A percentile compares a stretch with the other conserved stretches of the same genome.
Conservation (phyloP, 257 asterid genomes). For the Solanum pinnatisectum region DNA sequence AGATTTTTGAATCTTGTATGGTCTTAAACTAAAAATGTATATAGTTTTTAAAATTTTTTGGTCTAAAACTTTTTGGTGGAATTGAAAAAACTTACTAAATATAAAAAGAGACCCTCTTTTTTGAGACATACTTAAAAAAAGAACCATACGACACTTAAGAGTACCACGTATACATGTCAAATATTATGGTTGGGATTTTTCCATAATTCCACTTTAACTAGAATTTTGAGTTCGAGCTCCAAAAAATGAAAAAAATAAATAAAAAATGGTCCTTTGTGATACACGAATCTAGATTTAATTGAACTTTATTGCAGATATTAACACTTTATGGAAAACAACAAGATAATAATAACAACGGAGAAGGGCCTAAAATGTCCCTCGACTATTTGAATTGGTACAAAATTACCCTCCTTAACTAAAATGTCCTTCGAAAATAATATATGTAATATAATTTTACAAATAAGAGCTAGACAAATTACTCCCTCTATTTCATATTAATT, state of each 20-base stretch:
- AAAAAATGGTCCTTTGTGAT: neutral
- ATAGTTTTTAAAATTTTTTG: no score
- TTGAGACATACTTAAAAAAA: no score
- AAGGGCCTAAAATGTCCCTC: neutral
- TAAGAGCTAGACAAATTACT: neutral
- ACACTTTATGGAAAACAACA: neutral
- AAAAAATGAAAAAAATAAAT: accelerated
- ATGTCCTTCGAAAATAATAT: neutral
- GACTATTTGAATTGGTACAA: no score
- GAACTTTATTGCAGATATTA: no score
- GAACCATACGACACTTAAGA: no score
- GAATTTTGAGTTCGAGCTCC: neutral
- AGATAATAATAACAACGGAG: neutral
- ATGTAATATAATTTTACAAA: neutral
- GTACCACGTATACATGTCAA: neutral
- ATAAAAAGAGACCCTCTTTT: neutral
- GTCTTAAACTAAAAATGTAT: no score
- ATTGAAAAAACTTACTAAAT: no score
- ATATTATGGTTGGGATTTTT: neutral
- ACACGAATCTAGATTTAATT: no score
- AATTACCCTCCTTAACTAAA: no score
- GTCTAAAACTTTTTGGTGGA: neutral
- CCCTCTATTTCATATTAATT: neutral
- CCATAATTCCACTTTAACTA: neutral
- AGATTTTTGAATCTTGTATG: neutral